Base-by-base conservation (phyloP, 2,329 filamentous ascomycete species). In the Albophoma yamanashiensis region DNA sequence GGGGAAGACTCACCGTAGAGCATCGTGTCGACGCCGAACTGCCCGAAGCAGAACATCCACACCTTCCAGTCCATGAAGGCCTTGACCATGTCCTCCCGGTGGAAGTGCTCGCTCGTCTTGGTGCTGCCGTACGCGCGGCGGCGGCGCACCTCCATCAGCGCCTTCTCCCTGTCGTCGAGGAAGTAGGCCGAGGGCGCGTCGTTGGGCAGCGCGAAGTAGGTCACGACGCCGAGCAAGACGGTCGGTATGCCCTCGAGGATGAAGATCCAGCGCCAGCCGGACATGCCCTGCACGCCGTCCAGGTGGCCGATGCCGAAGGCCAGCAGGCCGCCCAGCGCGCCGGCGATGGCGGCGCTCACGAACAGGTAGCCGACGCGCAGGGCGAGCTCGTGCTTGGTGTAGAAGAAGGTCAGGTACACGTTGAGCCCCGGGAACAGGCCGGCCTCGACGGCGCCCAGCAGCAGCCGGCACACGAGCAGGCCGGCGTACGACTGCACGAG, bases 1-100 rank as follows among this genome's bases (percentile, higher is more conserved):
- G 31, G 7, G 17, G 17, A 15, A 36, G 39, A 64, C 70, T 61
- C 43, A 74, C 79, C 79, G 67, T 92, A 92, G 0, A 92, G 78
- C 83, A 92, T 89, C 1, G 86, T 89, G 67, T 91, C 88, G 20
- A 82, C 80, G 5, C 88, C 87, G 68, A 92, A 92, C 69, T 91
- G 87, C 6, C 78, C 87, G 43, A 84, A 71, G 63, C 81, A 86
- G 69, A 91, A 91, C 1, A 80, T 74, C 79, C 86, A 91, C 31
- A 90, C 83, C 69, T 89, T 91, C 88, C 88, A 91, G 71, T 93
- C 89, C 63, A 77, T 80, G 62, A 89, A 83, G 0, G 86, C 88
- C 59, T 82, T 82, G 63, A 79, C 75, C 67, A 90, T 87, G 67
- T 92, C 89, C 11, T 74, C 70, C 73, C 81, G 83, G 64, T 70